Conservation (phyloP, 495 filamentous ascomycete genomes). For the Antarctomyces pellizariae region DNA sequence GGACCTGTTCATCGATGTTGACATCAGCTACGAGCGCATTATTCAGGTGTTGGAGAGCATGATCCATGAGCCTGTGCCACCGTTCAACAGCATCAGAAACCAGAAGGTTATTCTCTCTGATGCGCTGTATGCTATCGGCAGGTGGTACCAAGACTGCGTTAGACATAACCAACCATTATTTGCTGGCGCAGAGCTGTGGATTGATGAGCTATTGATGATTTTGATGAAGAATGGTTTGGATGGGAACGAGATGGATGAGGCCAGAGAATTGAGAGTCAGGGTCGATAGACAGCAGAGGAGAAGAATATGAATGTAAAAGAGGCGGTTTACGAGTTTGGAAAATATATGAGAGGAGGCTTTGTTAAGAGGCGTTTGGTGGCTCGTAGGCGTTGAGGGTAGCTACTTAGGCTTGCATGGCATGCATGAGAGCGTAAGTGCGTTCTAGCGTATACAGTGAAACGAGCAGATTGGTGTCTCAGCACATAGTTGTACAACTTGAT, state of each 20-base stretch:
- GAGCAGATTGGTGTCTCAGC: no score
- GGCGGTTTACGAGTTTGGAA: no score
- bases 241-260: slow-evolving; percentile 7
- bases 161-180: slow-evolving; percentile 18
- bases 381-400: no score
- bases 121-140: slow-evolving; percentile 33
- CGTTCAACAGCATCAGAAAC: slow-evolving; percentile 49
- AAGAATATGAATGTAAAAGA: slow-evolving; percentile 1
- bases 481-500: no score
- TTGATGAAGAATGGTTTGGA: slow-evolving; percentile 18
- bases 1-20: slow-evolving; percentile 53
- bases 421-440: no score
- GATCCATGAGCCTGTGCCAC: slow-evolving; percentile 63
- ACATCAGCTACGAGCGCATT: slow-evolving; percentile 49
- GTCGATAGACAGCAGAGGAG: slow-evolving; percentile 14
- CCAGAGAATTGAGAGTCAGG: slow-evolving; percentile 19
- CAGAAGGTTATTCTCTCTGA: slow-evolving; percentile 35
- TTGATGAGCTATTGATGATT: slow-evolving; percentile 22
- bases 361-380: no score
- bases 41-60: slow-evolving; percentile 57
- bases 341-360: no score
- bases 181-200: slow-evolving; percentile 23
- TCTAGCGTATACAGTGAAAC: no score
- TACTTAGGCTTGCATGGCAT: no score
- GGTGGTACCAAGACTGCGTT: slow-evolving; percentile 39